These are phyloP conservation scores for Penicillium sp. DNA, from an alignment of 2,329 filamentous ascomycete species.

Conservation along the genomic window DNA sequence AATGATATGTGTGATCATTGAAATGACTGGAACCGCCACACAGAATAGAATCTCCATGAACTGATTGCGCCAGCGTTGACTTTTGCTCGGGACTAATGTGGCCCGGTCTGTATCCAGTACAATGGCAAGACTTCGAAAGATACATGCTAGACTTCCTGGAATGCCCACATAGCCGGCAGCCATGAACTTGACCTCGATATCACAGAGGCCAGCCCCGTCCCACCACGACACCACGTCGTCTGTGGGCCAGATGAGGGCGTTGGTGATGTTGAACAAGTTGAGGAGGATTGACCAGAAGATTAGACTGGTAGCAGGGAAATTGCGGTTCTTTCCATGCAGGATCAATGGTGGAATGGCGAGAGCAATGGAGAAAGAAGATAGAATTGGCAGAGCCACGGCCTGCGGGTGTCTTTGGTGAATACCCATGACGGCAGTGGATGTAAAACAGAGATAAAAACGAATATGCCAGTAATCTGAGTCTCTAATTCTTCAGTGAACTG, in stretches of 20 bases:
- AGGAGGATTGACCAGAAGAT: conserved; percentile 56
- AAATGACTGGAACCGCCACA: conserved; percentile 53
- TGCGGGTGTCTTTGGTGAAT: conserved; percentile 21
- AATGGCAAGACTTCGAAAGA: conserved; percentile 58
- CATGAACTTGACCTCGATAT: conserved; percentile 60
- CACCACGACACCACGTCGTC: conserved; percentile 57
- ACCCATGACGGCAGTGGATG: conserved; percentile 4
- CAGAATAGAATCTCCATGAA: conserved; percentile 56
- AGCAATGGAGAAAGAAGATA: conserved; percentile 51
- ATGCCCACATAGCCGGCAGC: conserved; percentile 53
- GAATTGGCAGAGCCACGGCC: conserved; percentile 46
- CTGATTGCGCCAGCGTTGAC: conserved; percentile 47
- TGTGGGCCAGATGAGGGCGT: conserved; percentile 63
- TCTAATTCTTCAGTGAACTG: background rate
- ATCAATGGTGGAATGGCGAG: conserved; percentile 57
- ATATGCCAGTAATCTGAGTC: background rate
- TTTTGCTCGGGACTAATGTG: conserved; percentile 49
- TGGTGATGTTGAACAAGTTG: conserved; percentile 59
- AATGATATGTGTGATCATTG: conserved; percentile 58
- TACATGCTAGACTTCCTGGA: conserved; percentile 53
- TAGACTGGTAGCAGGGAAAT: conserved; percentile 58
- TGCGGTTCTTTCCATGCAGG: conserved; percentile 60
- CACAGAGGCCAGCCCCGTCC: conserved; percentile 60
- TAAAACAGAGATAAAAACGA: background rate
- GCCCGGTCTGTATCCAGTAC: conserved; percentile 60